Conservation (phyloP, 2,329 filamentous ascomycete genomes). For the Cladophialophora yegresii region DNA sequence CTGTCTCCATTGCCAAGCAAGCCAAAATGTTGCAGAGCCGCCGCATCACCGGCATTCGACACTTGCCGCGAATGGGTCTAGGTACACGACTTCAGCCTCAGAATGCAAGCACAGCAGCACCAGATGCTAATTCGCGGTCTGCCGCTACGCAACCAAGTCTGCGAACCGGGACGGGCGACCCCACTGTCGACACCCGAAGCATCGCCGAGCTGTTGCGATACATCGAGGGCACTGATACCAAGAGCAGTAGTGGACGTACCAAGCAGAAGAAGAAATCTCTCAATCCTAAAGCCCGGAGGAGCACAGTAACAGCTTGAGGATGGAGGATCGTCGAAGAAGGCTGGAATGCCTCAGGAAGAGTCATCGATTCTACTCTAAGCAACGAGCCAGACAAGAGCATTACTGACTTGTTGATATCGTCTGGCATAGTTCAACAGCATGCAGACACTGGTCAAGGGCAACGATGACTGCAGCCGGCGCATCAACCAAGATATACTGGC, state of each 20-base stretch:
- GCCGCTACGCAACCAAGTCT: slow-evolving; percentile 23
- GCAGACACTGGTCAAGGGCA: not conserved
- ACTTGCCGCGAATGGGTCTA: slow-evolving; percentile 65
- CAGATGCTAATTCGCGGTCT: slow-evolving; percentile 47
- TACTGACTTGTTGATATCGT: not conserved
- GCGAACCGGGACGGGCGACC: slow-evolving; percentile 41
- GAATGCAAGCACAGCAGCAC: slow-evolving; percentile 48
- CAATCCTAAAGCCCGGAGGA: slow-evolving; percentile 36
- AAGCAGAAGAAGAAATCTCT: slow-evolving; percentile 46
- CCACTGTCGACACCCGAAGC: slow-evolving; percentile 70
- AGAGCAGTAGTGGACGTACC: slow-evolving; percentile 44
- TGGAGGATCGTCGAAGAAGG: not conserved
- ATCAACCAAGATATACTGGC: not conserved
- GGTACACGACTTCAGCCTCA: slow-evolving; percentile 36
- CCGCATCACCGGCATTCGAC: slow-evolving; percentile 65
- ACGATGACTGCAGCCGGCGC: not conserved
- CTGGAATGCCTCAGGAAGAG: not conserved
- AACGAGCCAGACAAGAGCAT: not conserved
- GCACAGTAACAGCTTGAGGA: slow-evolving; percentile 14
- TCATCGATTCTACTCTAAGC: not conserved
- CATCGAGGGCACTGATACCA: slow-evolving; percentile 71
- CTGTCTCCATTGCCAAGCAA: slow-evolving; percentile 90
- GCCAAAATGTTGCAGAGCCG: slow-evolving; percentile 81
- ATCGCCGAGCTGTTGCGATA: slow-evolving; percentile 93
- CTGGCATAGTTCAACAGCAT: not conserved